phyloP scores from a whole-genome alignment of 148 eudicot species.

The Euryodendron excelsum region DNA sequence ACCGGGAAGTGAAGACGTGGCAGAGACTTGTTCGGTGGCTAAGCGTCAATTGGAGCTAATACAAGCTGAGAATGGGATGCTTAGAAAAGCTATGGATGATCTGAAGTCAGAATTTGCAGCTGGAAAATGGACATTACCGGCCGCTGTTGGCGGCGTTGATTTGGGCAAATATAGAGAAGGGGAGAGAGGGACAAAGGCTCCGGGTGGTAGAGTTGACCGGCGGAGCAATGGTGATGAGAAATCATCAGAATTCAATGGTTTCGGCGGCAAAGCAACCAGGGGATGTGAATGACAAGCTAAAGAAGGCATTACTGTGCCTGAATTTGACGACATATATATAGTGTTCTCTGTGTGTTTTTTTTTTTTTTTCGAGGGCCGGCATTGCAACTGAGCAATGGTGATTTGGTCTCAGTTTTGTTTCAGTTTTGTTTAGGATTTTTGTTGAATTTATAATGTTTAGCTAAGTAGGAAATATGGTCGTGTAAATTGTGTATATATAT shows the following conservation, averaged over 20 bases:
- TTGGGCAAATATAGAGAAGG: conserved; percentile 7
- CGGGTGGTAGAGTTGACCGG: conserved; percentile 15
- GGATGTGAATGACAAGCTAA: conserved; percentile 27
- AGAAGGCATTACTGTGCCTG: too few species aligned
- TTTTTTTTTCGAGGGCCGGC: too few species aligned
- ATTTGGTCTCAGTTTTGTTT: too few species aligned
- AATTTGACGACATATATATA: neutral
- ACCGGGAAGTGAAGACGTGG: conserved; percentile 38
- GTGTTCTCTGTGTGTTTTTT: neutral
- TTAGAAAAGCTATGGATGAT: conserved; percentile 61
- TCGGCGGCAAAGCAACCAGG: conserved; percentile 9
- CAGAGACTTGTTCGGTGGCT: conserved; percentile 47
- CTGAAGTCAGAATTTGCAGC: conserved; percentile 51
- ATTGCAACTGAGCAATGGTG: too few species aligned
- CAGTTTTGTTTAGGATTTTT: neutral
- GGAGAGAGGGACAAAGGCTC: too few species aligned
- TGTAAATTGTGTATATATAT: neutral
- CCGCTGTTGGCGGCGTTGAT: neutral
- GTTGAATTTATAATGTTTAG: neutral
- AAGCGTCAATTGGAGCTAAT: conserved; percentile 60
- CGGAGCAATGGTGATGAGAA: conserved; percentile 24
- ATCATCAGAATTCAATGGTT: conserved; percentile 15
- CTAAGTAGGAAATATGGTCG: neutral
- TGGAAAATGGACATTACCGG: conserved; percentile 6
- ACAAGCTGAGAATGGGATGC: conserved; percentile 59